Evolutionary conservation across 345 rosid species (phyloP).

Genomic region (Gossypium australe): DNA sequence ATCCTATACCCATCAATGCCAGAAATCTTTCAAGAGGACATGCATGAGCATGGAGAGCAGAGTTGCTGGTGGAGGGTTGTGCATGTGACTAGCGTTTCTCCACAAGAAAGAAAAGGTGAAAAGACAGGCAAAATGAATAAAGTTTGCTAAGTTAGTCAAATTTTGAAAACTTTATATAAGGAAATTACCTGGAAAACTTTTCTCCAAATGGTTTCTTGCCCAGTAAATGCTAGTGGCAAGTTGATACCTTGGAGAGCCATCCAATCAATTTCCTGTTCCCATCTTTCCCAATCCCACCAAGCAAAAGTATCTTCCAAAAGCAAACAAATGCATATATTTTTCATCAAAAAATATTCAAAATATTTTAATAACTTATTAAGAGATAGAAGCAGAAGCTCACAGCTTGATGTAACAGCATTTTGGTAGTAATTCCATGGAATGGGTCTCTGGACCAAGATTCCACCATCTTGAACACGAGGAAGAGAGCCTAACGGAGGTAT

Average conservation of each 20-base stretch:
- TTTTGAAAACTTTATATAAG: background rate
- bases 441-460: constrained; percentile 47
- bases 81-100: constrained; percentile 2
- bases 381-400: constrained; percentile 34
- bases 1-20: background rate
- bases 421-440: constrained; percentile 71
- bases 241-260: constrained; percentile 79
- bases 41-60: background rate
- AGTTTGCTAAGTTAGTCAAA: background rate
- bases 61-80: background rate
- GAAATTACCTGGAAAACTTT: constrained; percentile 54
- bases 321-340: background rate
- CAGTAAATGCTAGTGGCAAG: constrained; percentile 68
- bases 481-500: constrained; percentile 42
- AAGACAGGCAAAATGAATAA: constrained; percentile 2
- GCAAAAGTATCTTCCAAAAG: constrained; percentile 51
- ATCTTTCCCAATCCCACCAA: constrained; percentile 81
- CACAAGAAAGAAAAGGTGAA: background rate
- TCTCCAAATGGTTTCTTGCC: constrained; percentile 70
- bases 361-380: background rate
- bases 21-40: background rate
- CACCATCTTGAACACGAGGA: constrained; percentile 45
- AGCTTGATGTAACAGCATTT: constrained; percentile 77
- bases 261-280: constrained; percentile 80
- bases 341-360: constrained; percentile 2